These are phyloP conservation scores for Bretschneidera sinensis DNA, from an alignment of 345 rosid genomes.

Conservation along the genomic window DNA sequence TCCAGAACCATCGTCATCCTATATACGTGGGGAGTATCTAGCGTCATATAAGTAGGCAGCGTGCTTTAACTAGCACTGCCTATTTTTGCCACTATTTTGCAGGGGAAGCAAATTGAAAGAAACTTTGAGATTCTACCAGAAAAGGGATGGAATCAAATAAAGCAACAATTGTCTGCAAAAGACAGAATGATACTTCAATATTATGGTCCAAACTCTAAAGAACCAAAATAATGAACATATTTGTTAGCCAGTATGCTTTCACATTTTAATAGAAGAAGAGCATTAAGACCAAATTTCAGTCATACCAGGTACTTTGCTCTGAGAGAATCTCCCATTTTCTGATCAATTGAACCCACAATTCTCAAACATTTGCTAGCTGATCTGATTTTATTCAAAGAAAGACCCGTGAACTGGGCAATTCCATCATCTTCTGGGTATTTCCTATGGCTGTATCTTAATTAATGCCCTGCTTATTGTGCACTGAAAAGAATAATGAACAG, in stretches of 20 bases:
- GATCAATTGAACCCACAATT: constrained; percentile 76
- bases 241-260: too few species aligned
- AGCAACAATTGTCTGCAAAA: not conserved
- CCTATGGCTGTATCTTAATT: constrained; percentile 46
- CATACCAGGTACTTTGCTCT: constrained; percentile 58
- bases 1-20: too few species aligned
- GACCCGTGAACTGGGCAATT: constrained; percentile 55
- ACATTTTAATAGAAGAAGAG: not conserved
- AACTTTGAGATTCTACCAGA: not conserved
- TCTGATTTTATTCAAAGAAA: constrained; percentile 57
- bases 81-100: too few species aligned
- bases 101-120: too few species aligned
- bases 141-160: not conserved
- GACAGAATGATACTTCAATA: too few species aligned
- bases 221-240: constrained; percentile 1
- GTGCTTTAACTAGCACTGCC: too few species aligned
- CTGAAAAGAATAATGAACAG: constrained; percentile 30
- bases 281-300: not conserved
- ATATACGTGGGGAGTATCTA: too few species aligned
- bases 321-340: constrained; percentile 47
- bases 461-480: constrained; percentile 40
- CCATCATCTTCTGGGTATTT: constrained; percentile 54
- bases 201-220: not conserved
- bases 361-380: constrained; percentile 64
- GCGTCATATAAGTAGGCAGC: too few species aligned